A percentile compares a stretch with the other conserved stretches of the same genome.
Evolutionary conservation across 1,284 basidiomycete genomes (phyloP).

Genomic region (Puccinia horiana): DNA sequence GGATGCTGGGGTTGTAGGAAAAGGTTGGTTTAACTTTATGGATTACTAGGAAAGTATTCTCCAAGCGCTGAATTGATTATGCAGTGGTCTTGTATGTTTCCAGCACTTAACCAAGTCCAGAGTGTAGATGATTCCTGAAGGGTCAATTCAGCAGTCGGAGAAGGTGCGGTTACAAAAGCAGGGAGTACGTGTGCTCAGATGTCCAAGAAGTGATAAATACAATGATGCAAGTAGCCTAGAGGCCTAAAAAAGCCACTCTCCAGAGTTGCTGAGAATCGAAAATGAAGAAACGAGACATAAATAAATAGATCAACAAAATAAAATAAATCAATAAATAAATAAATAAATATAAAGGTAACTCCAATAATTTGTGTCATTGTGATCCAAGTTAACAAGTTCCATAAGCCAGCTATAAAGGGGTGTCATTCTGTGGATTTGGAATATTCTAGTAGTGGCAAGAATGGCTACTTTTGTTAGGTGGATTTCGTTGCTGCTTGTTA

Average conservation of each 20-base stretch:
- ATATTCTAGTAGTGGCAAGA: neutral
- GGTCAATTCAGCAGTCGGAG: neutral
- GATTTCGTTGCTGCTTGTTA: neutral
- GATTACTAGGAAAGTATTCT: no score
- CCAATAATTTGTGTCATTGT: neutral
- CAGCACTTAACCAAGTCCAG: neutral
- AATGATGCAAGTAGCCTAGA: neutral
- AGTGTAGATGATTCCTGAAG: neutral
- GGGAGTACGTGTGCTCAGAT: neutral
- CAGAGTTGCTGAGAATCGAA: neutral
- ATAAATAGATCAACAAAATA: neutral
- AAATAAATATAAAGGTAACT: neutral
- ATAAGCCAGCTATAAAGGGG: neutral
- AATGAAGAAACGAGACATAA: neutral
- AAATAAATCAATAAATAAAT: neutral
- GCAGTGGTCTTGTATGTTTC: no score
- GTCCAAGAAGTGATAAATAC: neutral
- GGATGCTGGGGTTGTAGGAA: no score
- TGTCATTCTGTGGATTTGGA: neutral
- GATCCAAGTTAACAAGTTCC: neutral
- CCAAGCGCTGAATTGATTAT: no score
- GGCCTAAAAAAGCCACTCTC: neutral
- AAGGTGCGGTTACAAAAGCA: neutral
- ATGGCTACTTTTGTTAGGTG: neutral
- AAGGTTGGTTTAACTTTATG: no score